These are phyloP conservation scores for Botryotinia globosa DNA, from an alignment of 2,329 filamentous ascomycete species.

Conservation along the genomic window DNA sequence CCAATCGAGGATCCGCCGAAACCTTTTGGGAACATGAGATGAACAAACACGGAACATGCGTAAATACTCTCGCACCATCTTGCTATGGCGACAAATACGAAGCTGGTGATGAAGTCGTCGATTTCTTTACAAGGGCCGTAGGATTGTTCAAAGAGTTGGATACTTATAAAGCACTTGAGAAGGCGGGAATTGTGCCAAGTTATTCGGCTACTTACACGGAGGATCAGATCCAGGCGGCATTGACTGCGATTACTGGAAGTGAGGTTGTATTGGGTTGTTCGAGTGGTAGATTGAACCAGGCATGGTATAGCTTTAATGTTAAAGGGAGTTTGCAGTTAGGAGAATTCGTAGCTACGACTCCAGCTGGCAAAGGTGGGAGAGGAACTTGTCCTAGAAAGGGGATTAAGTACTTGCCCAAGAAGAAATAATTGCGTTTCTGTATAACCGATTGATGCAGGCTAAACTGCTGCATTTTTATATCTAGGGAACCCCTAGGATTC, in stretches of 20 bases:
- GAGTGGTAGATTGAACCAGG: slow-evolving; percentile 47
- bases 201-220: slow-evolving; percentile 42
- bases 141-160: slow-evolving; percentile 54
- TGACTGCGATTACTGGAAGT: slow-evolving; percentile 46
- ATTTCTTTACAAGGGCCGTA: slow-evolving; percentile 65
- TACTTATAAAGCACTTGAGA: slow-evolving; percentile 41
- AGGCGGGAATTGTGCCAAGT: slow-evolving; percentile 54
- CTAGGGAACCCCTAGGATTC: background rate
- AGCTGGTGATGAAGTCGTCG: slow-evolving; percentile 60
- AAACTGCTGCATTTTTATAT: background rate
- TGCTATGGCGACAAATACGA: slow-evolving; percentile 61
- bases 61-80: slow-evolving; percentile 62
- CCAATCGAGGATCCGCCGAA: slow-evolving; percentile 59
- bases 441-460: background rate
- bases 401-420: slow-evolving; percentile 27
- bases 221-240: slow-evolving; percentile 42
- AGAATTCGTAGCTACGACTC: slow-evolving; percentile 25
- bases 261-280: slow-evolving; percentile 47
- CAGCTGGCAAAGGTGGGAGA: slow-evolving; percentile 23
- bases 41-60: slow-evolving; percentile 71
- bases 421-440: background rate
- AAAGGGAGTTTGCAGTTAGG: slow-evolving; percentile 27
- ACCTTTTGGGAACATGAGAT: slow-evolving; percentile 60
- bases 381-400: slow-evolving; percentile 24
- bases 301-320: slow-evolving; percentile 44